Evolutionary conservation across 495 filamentous ascomycete genomes (phyloP), one percentile per base, ranked within the genome.

Genomic region (Darksidea phi): DNA sequence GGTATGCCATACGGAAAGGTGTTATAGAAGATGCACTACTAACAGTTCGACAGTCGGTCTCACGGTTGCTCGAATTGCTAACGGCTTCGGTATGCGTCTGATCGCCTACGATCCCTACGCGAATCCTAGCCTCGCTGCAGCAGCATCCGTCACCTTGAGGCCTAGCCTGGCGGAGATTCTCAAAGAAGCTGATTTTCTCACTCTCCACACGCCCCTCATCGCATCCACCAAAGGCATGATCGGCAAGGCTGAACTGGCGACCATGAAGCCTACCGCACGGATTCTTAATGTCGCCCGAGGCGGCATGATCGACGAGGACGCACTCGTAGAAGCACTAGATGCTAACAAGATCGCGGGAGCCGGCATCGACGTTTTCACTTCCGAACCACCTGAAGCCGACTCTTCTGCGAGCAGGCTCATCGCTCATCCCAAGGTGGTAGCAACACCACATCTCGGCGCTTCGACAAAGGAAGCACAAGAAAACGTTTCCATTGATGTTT

Each of bases 391-490:
- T 0, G 32, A 75, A 41, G 67, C 74, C 12, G 79, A 77, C 28
- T 79, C 80, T 21, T 68, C 79, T 4, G 82, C 86, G 0, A 76
- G 75, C 48, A 75, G 74, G 48, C 72, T 89, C 23, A 79, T 84
- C 48, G 74, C 73, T 1, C 86, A 90, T 62, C 82, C 81, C 4
- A 82, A 79, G 57, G 85, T 86, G 3, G 82, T 88, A 21, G 82
- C 80, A 6, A 90, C 87, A 37, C 87, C 87, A 10, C 87, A 90
- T 73, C 79, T 90, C 0, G 87, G 87, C 5, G 87, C 87, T 8
- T 85, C 81, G 12, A 90, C 86, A 1, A 78, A 86, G n/a, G 87
- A 90, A 75, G 87, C 87, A 0, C 86, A 89, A 72, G 86, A 90
- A 70, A 88, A 88, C 66, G 86, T 90, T 13, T 83, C 81, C 23